phyloP scores from a whole-genome alignment of 208 protist species.

The Trypanosoma rangeli region DNA sequence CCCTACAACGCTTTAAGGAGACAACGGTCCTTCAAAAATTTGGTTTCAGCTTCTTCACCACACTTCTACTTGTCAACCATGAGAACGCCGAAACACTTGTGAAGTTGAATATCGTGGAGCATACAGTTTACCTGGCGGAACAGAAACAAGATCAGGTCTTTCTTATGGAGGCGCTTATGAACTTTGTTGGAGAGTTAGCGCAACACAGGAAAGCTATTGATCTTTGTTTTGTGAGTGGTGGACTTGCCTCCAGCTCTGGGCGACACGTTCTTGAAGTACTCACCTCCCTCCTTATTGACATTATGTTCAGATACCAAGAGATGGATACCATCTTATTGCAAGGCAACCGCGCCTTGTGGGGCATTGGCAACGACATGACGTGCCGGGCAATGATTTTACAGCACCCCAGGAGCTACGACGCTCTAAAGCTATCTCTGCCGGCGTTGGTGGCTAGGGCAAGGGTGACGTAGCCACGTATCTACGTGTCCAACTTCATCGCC shows the following conservation, averaged over 20 bases:
- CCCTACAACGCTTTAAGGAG: slow-evolving; percentile 51
- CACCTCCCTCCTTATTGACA: slow-evolving; percentile 69
- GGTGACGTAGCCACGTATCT: slow-evolving; percentile 7
- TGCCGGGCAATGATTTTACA: slow-evolving; percentile 71
- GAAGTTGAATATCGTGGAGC: slow-evolving; percentile 49
- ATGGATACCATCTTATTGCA: slow-evolving; percentile 69
- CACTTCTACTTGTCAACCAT: slow-evolving; percentile 41
- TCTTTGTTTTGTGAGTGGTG: slow-evolving; percentile 13
- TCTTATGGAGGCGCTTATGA: slow-evolving; percentile 79
- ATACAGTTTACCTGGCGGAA: slow-evolving; percentile 59
- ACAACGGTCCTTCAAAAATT: slow-evolving; percentile 85
- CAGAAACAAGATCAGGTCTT: slow-evolving; percentile 66
- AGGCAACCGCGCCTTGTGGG: slow-evolving; percentile 81
- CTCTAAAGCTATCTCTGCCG: slow-evolving; percentile 61
- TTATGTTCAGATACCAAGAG: slow-evolving; percentile 77
- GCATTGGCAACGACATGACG: slow-evolving; percentile 69
- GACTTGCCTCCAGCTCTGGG: slow-evolving; percentile 26
- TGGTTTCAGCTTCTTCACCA: slow-evolving; percentile 71
- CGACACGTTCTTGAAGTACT: slow-evolving; percentile 37
- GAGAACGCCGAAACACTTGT: slow-evolving; percentile 54
- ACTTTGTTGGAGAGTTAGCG: slow-evolving; percentile 65
- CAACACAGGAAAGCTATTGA: slow-evolving; percentile 55
- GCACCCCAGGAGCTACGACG: slow-evolving; percentile 63
- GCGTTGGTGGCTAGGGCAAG: slow-evolving; percentile 42
- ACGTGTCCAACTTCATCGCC: background rate